Evolutionary conservation across 352 stramenopile genomes (phyloP).

Genomic region (Phytopythium vexans): DNA sequence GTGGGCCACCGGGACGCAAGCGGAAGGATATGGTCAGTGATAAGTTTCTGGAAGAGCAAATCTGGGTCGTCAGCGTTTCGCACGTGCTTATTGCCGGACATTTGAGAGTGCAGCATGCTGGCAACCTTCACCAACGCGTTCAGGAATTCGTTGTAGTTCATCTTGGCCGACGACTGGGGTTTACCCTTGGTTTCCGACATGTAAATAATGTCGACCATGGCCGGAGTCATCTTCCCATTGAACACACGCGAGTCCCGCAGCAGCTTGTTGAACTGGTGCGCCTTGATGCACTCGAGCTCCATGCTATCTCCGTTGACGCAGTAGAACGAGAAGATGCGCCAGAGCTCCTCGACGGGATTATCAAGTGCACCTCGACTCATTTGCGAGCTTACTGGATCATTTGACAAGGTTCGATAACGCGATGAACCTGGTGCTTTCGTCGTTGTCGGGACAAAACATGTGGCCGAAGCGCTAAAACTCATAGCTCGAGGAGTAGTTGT

Average conservation of each 20-base stretch:
- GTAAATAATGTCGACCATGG: slow-evolving; percentile 80
- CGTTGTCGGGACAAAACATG: too few species aligned
- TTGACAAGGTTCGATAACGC: too few species aligned
- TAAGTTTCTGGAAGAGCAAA: slow-evolving; percentile 46
- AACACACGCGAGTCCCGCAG: slow-evolving; percentile 62
- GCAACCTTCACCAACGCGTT: slow-evolving; percentile 77
- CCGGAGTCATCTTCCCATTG: slow-evolving; percentile 42
- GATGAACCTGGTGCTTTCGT: too few species aligned
- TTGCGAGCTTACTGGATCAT: not conserved
- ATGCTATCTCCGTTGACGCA: slow-evolving; percentile 74
- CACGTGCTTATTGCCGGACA: slow-evolving; percentile 22
- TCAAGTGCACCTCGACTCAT: not conserved
- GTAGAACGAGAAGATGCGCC: slow-evolving; percentile 80
- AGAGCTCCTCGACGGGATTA: slow-evolving; percentile 64
- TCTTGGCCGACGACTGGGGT: slow-evolving; percentile 48
- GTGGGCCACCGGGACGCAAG: slow-evolving; percentile 55
- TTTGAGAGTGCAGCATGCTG: slow-evolving; percentile 23
- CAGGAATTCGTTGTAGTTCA: slow-evolving; percentile 79
- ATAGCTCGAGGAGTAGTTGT: too few species aligned
- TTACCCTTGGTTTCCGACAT: slow-evolving; percentile 75
- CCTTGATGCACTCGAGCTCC: slow-evolving; percentile 65
- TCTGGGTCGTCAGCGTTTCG: slow-evolving; percentile 48
- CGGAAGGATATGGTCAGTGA: slow-evolving; percentile 59
- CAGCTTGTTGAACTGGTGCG: slow-evolving; percentile 73
- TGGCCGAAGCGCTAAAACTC: too few species aligned